These are phyloP conservation scores for Colletotrichum liriopes DNA, from an alignment of 2,329 filamentous ascomycete genomes.

Conservation along the genomic window DNA sequence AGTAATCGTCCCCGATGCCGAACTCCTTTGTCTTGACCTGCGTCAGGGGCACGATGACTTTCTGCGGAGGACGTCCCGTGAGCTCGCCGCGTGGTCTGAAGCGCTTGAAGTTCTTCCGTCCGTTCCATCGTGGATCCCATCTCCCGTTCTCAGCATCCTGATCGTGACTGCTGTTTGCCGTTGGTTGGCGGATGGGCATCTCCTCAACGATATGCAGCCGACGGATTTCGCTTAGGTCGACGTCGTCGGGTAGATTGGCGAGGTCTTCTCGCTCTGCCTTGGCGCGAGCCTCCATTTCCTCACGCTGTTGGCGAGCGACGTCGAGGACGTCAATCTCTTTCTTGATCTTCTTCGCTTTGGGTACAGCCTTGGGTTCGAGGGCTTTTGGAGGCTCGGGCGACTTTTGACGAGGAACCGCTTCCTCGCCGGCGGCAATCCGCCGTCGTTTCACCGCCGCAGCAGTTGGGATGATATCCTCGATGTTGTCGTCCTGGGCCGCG, in stretches of 20 bases:
- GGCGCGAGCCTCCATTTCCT: constrained; percentile 77
- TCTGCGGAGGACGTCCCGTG: constrained; percentile 58
- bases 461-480: constrained; percentile 83
- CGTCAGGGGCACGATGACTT: constrained; percentile 79
- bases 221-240: constrained; percentile 81
- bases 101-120: constrained; percentile 94
- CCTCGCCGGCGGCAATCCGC: constrained; percentile 73
- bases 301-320: constrained; percentile 71
- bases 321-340: constrained; percentile 80
- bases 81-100: constrained; percentile 76
- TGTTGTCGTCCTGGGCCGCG: constrained; percentile 68
- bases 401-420: constrained; percentile 57
- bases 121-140: constrained; percentile 94
- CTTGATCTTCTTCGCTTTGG: constrained; percentile 65
- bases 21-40: constrained; percentile 80
- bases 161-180: constrained; percentile 60
- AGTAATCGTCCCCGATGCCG: constrained; percentile 84
- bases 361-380: constrained; percentile 45
- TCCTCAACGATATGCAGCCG: constrained; percentile 83
- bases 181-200: constrained; percentile 73
- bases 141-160: constrained; percentile 69
- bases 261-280: constrained; percentile 68
- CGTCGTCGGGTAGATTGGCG: constrained; percentile 70
- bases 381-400: constrained; percentile 48
- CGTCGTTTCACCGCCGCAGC: constrained; percentile 85